Evolutionary conservation across 176 grass and related monocot genomes (phyloP), one percentile per base, ranked within the genome.

Genomic region (Coix lacrymajobi): DNA sequence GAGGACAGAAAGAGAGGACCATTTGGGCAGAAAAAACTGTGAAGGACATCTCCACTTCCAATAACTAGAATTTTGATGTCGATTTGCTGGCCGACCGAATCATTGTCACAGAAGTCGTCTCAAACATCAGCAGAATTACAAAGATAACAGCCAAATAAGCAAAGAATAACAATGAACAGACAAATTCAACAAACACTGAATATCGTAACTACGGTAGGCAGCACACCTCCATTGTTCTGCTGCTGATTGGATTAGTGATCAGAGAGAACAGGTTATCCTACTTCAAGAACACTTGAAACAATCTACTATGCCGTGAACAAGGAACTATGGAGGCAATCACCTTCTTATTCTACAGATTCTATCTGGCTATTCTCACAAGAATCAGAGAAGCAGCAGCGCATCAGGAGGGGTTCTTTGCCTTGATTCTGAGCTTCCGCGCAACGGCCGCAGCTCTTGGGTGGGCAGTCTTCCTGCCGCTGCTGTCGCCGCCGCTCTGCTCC

Each of bases 351-450:
- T 11, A 24, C 74, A 40, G 8, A 32, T 45, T 64, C 26, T 79
- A 66, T n/a, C 2, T n/a, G 52, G 52, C 1, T 8, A 6, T 4
- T 79, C 58, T 41, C 2, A 43, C 16, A 22, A 32, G 39, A 46
- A 79, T 20, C 34, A 77, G 54, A 77, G 33, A 10, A 10, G 1
- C 4, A 5, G 62, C 26, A 63, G 22, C 40, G 32, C 41, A 14
- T 77, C 46, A 90, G 5, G 85, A 90, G 2, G 91, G 96, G 33
- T 92, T 98, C 86, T 95, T 98, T 24, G 96, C 92, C 64, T 96
- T 99, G 51, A 99, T 99, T 66, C 96, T 92, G 3, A 96, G 88
- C 82, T 92, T 99, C 73, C 96, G 85, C 4, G 89, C 89, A 39
- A 99, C 88, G 77, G 89, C 87, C 6, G 80, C 84, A 0, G 85